Percentiles rank a stretch among this genome's conserved stretches.
These are phyloP conservation scores for Fomitopsis betulina DNA, from an alignment of 1,284 basidiomycete genomes.

Conservation along the genomic window DNA sequence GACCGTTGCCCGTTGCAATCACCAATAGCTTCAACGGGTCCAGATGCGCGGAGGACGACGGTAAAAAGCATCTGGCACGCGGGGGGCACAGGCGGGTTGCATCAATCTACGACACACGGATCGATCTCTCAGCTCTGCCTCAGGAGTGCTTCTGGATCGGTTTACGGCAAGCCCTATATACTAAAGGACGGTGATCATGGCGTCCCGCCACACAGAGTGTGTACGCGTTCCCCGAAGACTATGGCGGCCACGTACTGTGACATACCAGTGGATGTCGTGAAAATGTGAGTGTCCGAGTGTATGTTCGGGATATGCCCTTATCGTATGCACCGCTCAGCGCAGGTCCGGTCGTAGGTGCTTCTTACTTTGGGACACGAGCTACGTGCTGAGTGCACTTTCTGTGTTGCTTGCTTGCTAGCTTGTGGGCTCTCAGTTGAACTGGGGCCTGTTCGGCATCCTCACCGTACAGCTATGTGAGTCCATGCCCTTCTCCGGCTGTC, in stretches of 20 bases:
- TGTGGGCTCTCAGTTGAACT: constrained; percentile 20
- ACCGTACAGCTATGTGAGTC: constrained; percentile 18
- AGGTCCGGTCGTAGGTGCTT: background rate
- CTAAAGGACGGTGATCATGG: background rate
- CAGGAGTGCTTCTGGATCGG: background rate
- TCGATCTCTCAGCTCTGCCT: background rate
- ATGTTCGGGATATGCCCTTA: background rate
- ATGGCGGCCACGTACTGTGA: background rate
- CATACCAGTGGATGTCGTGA: background rate
- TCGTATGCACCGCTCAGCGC: background rate
- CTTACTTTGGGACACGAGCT: background rate
- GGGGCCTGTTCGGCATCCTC: constrained; percentile 22
- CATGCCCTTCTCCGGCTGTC: background rate
- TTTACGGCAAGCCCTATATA: background rate
- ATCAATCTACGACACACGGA: background rate
- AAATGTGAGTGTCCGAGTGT: background rate
- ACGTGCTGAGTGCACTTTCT: background rate
- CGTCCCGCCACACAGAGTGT: background rate
- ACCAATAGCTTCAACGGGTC: too few species aligned
- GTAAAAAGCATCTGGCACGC: too few species aligned
- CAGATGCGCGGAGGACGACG: too few species aligned
- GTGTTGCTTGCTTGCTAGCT: constrained; percentile 7
- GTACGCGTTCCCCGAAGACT: background rate
- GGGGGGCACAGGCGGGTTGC: background rate
- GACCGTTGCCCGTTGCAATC: too few species aligned